Evolutionary conservation across 352 stramenopile species (phyloP), one percentile per base, ranked within the genome.

Genomic region (Peronospora farinosa): DNA sequence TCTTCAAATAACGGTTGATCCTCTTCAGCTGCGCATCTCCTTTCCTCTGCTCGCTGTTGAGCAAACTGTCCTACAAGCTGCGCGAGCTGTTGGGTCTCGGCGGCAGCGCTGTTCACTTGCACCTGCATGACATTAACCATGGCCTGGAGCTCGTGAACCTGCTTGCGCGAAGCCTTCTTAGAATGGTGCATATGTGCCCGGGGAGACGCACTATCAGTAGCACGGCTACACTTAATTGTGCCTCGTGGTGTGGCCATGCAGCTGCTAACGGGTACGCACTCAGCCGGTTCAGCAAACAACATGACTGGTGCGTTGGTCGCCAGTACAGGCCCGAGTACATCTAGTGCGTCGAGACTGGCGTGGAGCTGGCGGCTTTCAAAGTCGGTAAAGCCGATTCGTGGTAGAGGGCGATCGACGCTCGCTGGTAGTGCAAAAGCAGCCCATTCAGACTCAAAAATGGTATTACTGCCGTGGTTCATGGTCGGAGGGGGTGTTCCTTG

Each of bases 121-220:
- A 48, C 44, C 23, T 69, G 60, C 60, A 69, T 69, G 38, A 28
- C 32, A 33, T 65, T 51, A 15, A 69, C 60, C 37, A 59, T 69
- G 17, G 11, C 38, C 25, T 69, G 60, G 13, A 69, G 56, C 47
- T 65, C 55, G 38, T 65, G 60, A 42, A 69, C 55, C 30, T 69
- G 48, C 41, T 60, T 62, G 21, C 57, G 56, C 25, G 52, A 64
- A n/a, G 55, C 50, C 46, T 60, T 63, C 21, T 69, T 69, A 25
- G 44, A 41, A 41, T 64, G 60, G 31, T 51, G 47, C 8, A 37
- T 40, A 31, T 57, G 57, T 19, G 53, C 35, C 25, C 35, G 52
- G 16, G 58, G 38, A 16, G 58, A 56, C 12, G 37, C 11, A 10
- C 23, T 23, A 12, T 25, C 37, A 3, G 17, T 6, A 10, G n/a